A percentile compares a stretch with the other conserved stretches of the same genome.
Evolutionary conservation across 2,329 filamentous ascomycete genomes (phyloP).

Genomic region (Aspergillus fructus): DNA sequence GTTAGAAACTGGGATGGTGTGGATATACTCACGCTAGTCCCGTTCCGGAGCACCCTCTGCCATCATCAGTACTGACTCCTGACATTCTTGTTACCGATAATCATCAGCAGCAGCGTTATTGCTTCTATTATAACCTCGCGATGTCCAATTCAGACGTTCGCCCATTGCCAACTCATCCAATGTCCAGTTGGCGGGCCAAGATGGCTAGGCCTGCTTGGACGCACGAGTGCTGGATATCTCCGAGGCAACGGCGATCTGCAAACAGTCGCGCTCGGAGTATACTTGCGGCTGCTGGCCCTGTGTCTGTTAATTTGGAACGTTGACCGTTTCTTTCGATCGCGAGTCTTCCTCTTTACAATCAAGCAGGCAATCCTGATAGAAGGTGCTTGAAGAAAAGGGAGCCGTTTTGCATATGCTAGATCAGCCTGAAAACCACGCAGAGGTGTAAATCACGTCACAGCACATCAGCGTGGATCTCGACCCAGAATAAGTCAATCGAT

Average conservation of each 20-base stretch:
- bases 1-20: not conserved
- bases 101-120: not conserved
- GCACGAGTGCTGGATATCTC: conserved; percentile 18
- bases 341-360: not conserved
- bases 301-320: conserved; percentile 12
- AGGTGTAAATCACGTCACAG: no score
- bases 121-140: not conserved
- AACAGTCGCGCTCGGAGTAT: conserved; percentile 8
- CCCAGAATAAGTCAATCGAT: not conserved
- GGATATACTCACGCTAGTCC: not conserved
- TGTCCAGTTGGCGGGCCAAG: conserved; percentile 10
- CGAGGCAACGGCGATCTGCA: conserved; percentile 21
- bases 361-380: no score
- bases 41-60: not conserved
- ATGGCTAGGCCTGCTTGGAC: conserved; percentile 13
- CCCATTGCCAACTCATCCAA: not conserved
- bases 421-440: no score
- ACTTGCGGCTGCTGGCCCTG: conserved; percentile 3
- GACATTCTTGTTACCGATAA: not conserved
- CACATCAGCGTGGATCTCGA: no score
- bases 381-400: no score
- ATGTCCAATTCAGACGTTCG: not conserved
- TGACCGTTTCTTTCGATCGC: not conserved
- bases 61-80: not conserved
- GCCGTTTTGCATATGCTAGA: no score